Percentiles rank a stretch among this genome's conserved stretches.
Evolutionary conservation across 306 rosid species (phyloP).

Genomic region (Lotus japonicus): DNA sequence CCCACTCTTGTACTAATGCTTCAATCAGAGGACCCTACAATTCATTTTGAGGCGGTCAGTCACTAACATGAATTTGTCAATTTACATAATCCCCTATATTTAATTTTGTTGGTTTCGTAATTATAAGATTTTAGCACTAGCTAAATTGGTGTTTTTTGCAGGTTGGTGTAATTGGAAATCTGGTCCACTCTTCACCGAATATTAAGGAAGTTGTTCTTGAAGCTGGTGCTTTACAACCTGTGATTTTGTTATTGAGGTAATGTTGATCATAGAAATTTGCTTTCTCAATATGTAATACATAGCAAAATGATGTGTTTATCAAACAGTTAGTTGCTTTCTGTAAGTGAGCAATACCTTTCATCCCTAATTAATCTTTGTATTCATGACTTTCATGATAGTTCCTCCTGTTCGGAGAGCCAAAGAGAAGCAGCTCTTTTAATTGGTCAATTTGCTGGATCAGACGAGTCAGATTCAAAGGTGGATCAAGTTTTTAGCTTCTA

Average conservation of each 20-base stretch:
- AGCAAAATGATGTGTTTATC: not conserved
- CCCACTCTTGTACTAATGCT: constrained; percentile 69
- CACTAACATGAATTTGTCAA: not conserved
- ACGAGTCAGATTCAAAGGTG: constrained; percentile 74
- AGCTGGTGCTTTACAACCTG: constrained; percentile 74
- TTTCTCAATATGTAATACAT: not conserved
- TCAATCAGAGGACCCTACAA: constrained; percentile 40
- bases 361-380: not conserved
- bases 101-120: not conserved
- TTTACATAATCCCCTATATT: not conserved
- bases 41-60: constrained; percentile 62
- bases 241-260: constrained; percentile 54
- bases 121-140: not conserved
- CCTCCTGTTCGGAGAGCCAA: constrained; percentile 49
- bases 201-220: constrained; percentile 55
- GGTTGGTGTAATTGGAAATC: constrained; percentile 77
- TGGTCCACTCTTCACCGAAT: constrained; percentile 68
- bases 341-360: not conserved
- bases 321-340: not conserved
- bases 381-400: constrained; percentile 28
- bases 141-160: constrained; percentile 19
- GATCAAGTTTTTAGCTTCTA: not conserved
- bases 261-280: not conserved
- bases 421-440: constrained; percentile 66
- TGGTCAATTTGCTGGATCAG: constrained; percentile 73